These are phyloP conservation scores for Trichosporon sp. DNA, from an alignment of 1,284 basidiomycete species.

Conservation along the genomic window DNA sequence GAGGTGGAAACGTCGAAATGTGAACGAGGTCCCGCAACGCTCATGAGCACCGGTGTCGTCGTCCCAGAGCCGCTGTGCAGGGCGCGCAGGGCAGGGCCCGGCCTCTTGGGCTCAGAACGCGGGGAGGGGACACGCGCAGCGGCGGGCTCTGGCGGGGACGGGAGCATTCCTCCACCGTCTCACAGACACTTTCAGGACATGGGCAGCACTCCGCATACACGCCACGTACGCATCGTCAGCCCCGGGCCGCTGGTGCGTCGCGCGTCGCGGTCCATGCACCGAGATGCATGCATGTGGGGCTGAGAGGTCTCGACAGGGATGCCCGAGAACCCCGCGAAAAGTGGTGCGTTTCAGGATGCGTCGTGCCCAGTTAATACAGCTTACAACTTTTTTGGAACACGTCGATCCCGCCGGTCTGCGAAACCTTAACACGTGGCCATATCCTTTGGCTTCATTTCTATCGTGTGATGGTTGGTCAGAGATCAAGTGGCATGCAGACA, in stretches of 20 bases:
- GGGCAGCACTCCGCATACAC: neutral
- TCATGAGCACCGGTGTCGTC: neutral
- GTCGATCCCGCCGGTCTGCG: neutral
- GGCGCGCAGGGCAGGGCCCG: too few relatives aligned
- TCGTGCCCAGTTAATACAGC: too few relatives aligned
- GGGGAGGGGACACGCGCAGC: neutral
- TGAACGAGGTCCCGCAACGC: neutral
- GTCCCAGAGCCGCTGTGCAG: neutral
- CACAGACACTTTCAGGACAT: neutral
- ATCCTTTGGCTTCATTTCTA: neutral
- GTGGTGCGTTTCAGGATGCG: neutral
- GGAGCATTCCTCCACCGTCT: neutral
- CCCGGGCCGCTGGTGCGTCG: neutral
- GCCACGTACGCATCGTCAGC: neutral
- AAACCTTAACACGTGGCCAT: conserved; percentile 8
- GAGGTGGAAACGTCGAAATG: neutral
- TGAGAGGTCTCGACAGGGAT: too few relatives aligned
- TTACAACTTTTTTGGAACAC: neutral
- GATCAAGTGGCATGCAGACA: neutral
- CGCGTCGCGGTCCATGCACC: neutral
- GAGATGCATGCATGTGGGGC: neutral
- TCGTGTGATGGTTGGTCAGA: neutral
- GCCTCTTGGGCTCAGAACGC: too few relatives aligned
- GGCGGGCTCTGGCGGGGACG: neutral
- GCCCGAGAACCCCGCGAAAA: neutral